These are phyloP conservation scores for Chlorella sorokiniana DNA, from an alignment of 139 green algal species.

Conservation along the genomic window DNA sequence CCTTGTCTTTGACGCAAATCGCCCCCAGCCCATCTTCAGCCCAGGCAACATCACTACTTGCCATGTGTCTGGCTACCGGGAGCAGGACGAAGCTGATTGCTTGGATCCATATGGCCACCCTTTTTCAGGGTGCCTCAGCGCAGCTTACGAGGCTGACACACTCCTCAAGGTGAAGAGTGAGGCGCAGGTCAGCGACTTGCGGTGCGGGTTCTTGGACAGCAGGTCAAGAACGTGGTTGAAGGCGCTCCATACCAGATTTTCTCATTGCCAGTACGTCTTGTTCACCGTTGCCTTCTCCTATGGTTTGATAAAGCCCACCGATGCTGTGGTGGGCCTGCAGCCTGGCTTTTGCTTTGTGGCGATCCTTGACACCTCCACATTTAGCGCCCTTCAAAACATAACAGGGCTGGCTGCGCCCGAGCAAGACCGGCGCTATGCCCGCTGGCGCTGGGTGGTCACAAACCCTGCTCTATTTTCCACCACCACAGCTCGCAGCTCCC, in stretches of 20 bases:
- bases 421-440: no score
- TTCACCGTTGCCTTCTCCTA: not conserved
- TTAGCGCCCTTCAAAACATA: not conserved
- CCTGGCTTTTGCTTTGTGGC: constrained; percentile 15
- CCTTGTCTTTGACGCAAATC: no score
- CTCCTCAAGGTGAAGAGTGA: no score
- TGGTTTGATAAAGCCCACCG: not conserved
- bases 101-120: no score
- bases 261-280: not conserved
- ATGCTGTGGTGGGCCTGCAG: not conserved
- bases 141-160: no score
- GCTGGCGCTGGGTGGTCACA: not conserved
- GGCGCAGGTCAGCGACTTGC: constrained; percentile 2
- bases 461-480: not conserved
- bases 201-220: constrained; percentile 3
- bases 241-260: not conserved
- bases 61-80: no score
- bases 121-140: no score
- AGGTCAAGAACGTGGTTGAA: not conserved
- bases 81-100: no score
- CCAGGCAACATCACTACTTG: no score
- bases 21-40: no score
- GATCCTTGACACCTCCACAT: not conserved
- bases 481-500: not conserved
- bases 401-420: no score